These are phyloP conservation scores for Pestalotiopsis sp. DNA, from an alignment of 2,329 filamentous ascomycete species.

Conservation along the genomic window DNA sequence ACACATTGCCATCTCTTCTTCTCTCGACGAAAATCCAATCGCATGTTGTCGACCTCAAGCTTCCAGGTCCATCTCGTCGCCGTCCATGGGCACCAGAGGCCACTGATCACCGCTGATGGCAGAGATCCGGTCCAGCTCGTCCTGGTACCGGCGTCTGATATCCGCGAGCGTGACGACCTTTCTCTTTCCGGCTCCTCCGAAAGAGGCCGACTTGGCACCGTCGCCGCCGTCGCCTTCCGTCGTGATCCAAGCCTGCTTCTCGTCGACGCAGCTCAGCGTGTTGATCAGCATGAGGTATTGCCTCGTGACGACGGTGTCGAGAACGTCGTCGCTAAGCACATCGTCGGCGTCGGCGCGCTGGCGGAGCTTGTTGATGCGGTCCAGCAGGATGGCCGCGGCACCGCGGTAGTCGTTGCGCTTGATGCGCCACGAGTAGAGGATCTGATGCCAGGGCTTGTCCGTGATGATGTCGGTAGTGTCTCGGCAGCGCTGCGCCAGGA, in stretches of 20 bases:
- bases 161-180: slow-evolving; percentile 85
- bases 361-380: slow-evolving; percentile 65
- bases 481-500: slow-evolving; percentile 72
- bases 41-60: background rate
- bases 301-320: slow-evolving; percentile 68
- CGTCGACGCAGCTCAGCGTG: slow-evolving; percentile 81
- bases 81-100: slow-evolving; percentile 64
- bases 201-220: background rate
- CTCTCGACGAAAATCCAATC: background rate
- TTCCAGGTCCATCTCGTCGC: slow-evolving; percentile 52
- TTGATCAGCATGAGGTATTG: slow-evolving; percentile 94
- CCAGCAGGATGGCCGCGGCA: slow-evolving; percentile 63
- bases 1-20: background rate
- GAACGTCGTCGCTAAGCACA: slow-evolving; percentile 53
- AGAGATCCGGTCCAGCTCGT: slow-evolving; percentile 84
- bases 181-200: slow-evolving; percentile 52
- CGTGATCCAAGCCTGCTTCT: slow-evolving; percentile 79
- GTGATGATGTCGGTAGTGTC: slow-evolving; percentile 66
- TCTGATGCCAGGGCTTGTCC: slow-evolving; percentile 78
- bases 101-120: slow-evolving; percentile 90
- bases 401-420: slow-evolving; percentile 85
- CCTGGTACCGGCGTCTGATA: slow-evolving; percentile 85
- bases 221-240: slow-evolving; percentile 38
- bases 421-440: slow-evolving; percentile 90
- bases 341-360: slow-evolving; percentile 61